Percentiles rank a stretch among this genome's conserved stretches.
Evolutionary conservation across 306 rosid species (phyloP).

Genomic region (Prunus mume): DNA sequence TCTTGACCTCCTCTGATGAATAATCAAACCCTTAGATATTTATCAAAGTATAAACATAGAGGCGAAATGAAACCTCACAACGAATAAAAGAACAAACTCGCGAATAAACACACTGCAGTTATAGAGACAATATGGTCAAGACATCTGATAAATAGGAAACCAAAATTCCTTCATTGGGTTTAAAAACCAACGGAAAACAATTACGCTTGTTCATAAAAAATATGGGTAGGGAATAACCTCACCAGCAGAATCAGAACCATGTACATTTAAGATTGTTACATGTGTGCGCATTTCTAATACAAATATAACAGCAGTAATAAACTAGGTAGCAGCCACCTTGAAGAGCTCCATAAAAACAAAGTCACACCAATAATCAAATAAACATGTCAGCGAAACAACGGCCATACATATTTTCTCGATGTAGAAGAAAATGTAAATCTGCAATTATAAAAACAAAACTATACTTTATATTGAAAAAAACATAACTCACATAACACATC

Average conservation of each 20-base stretch:
- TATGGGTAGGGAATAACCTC: background rate
- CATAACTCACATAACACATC: conserved; percentile 8
- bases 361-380: background rate
- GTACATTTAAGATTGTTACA: background rate
- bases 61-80: background rate
- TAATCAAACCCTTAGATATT: background rate
- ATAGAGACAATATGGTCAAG: background rate
- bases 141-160: background rate
- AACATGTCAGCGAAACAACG: background rate
- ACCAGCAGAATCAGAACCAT: background rate
- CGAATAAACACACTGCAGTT: background rate
- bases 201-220: background rate
- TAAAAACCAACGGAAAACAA: background rate
- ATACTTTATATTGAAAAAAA: background rate
- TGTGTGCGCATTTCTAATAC: background rate
- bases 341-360: background rate
- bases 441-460: conserved; percentile 7
- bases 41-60: background rate
- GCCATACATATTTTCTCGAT: background rate
- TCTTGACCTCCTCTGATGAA: background rate
- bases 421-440: background rate
- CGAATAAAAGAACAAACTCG: background rate
- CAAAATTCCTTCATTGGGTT: background rate
- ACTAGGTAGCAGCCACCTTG: background rate
- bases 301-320: background rate